Base-by-base conservation (phyloP, 768 basidiomycete species). In the Leccinum boreale region DNA sequence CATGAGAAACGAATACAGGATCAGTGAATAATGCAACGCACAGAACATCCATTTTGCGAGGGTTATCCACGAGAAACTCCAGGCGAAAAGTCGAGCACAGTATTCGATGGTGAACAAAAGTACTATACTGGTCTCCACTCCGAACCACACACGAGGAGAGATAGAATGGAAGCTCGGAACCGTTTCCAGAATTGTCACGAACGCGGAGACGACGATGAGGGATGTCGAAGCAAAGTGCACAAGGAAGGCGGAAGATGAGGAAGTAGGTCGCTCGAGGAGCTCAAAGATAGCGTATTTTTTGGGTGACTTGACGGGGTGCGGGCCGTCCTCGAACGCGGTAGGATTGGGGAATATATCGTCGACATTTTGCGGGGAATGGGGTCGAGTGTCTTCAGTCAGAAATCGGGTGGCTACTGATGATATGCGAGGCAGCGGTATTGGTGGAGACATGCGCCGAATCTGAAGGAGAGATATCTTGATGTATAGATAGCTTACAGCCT, bases 61-160 rank as follows among this genome's bases (percentile, higher is more conserved):
- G 14, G 78, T 76, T 31, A 74, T 74, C 89, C 83, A 87, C 0
- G 83, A 80, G 57, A 71, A 80, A 65, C 84, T 93, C 87, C 83
- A 90, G n/a, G 90, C 91, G 1, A 90, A 56, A 66, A 83, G 83
- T 35, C 90, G 77, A 12, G 82, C 83, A 26, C 87, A 69, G 67
- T 91, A 95, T 72, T 97, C 94, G 57, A 92, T 78, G 0, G 94
- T 94, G 71, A 95, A 96, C 3, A 94, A 70, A 50, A 86, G 84
- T 24, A 95, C 93, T 10, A 95, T 72, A 52, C 81, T 85, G 17
- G 92, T 93, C 74, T 95, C 94, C 21, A 93, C 68, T 1, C 94
- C 94, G 60, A 96, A 96, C 85, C 94, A 92, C 7, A 88, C 76
- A 36, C 85, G 77, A 14, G 81, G 83, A 3, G 85, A 81, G 3